Evolutionary conservation across 2,329 filamentous ascomycete species (phyloP).

Genomic region (Pseudonectria foliicola): DNA sequence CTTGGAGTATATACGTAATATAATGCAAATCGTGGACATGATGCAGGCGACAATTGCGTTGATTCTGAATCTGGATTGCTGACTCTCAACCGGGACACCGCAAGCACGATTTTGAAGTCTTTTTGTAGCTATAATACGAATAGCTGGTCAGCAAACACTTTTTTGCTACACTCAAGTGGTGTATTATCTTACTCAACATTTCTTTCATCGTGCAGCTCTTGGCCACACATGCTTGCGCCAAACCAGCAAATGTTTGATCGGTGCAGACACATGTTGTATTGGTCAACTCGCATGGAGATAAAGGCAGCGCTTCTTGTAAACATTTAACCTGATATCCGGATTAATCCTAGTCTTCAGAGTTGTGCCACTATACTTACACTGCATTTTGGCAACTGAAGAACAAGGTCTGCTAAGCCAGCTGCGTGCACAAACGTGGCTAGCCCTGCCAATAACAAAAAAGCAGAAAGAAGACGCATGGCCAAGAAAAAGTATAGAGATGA

Average conservation of each 20-base stretch:
- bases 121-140: constrained; percentile 3
- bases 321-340: constrained; percentile 7
- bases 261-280: constrained; percentile 13
- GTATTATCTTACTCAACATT: constrained; percentile 6
- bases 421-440: constrained; percentile 7
- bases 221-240: constrained; percentile 10
- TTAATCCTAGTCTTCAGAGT: constrained; percentile 3
- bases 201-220: constrained; percentile 12
- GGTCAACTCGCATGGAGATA: constrained; percentile 9
- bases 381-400: constrained; percentile 7
- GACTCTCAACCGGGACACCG: constrained; percentile 9
- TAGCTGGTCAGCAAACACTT: too few relatives aligned
- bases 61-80: constrained; percentile 10
- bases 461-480: constrained; percentile 8
- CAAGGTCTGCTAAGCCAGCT: constrained; percentile 10
- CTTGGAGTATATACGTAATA: constrained; percentile 10
- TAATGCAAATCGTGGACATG: constrained; percentile 8
- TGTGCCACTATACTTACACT: constrained; percentile 3
- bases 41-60: constrained; percentile 9
- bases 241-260: constrained; percentile 7
- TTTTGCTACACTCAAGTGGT: too few relatives aligned
- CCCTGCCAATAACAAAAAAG: constrained; percentile 3
- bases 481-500: not conserved
- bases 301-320: constrained; percentile 6
- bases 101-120: constrained; percentile 10